Conservation (phyloP, 2,329 filamentous ascomycete species). For the Alternaria sp. region DNA sequence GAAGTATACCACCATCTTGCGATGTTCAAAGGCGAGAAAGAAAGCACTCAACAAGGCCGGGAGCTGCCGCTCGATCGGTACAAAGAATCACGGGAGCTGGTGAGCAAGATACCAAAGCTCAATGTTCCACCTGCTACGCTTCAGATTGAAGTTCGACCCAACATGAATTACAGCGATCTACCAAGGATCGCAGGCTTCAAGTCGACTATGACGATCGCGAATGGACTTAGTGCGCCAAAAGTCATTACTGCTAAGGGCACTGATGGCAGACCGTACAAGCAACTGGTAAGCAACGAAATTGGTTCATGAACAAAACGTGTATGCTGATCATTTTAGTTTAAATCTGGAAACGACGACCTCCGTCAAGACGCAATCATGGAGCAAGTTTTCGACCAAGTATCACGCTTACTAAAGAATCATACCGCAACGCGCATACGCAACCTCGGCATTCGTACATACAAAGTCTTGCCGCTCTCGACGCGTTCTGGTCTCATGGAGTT, state of each 20-base stretch:
- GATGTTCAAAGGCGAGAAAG: constrained; percentile 68
- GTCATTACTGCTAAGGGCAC: constrained; percentile 83
- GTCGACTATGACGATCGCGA: constrained; percentile 81
- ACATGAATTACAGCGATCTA: constrained; percentile 77
- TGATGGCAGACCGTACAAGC: constrained; percentile 82
- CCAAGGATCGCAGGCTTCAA: constrained; percentile 78
- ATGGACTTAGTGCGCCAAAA: constrained; percentile 91
- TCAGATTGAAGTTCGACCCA: constrained; percentile 76
- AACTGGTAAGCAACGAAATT: constrained; percentile 66
- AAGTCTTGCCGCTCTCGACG: constrained; percentile 87
- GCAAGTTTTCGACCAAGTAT: constrained; percentile 97
- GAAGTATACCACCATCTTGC: constrained; percentile 70
- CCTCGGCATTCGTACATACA: constrained; percentile 93
- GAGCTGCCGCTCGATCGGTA: constrained; percentile 72
- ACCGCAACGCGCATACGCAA: constrained; percentile 86
- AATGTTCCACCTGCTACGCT: constrained; percentile 88
- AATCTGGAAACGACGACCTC: constrained; percentile 94
- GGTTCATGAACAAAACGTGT: background rate
- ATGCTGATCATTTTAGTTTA: constrained; percentile 64
- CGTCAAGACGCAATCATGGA: constrained; percentile 99
- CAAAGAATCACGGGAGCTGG: constrained; percentile 67
- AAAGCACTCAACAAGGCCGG: constrained; percentile 70
- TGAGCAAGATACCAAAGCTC: constrained; percentile 69
- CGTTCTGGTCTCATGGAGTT: constrained; percentile 95
- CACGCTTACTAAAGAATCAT: constrained; percentile 85